phyloP scores from a whole-genome alignment of 495 filamentous ascomycete genomes.

The Amphirosellinia nigrospora region DNA sequence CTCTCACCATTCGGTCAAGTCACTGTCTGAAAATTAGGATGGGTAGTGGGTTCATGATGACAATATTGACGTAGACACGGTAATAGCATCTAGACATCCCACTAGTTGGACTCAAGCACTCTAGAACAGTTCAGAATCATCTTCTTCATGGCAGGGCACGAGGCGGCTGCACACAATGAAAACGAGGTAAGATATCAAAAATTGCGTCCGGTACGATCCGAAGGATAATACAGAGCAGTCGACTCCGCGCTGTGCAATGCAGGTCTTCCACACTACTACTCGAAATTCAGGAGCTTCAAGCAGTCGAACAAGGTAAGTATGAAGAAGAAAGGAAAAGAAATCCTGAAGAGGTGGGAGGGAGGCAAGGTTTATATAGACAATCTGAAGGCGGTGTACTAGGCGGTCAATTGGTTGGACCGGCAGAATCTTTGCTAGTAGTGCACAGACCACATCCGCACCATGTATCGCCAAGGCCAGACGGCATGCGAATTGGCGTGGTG shows the following conservation, averaged over 20 bases:
- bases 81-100: no score
- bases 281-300: slow-evolving; percentile 66
- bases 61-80: no score
- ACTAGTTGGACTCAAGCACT: no score
- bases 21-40: no score
- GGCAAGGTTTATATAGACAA: slow-evolving; percentile 31
- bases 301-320: slow-evolving; percentile 79
- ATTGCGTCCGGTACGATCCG: slow-evolving; percentile 62
- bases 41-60: no score
- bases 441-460: neutral
- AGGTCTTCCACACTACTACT: slow-evolving; percentile 67
- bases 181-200: slow-evolving; percentile 37
- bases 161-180: slow-evolving; percentile 36
- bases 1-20: neutral
- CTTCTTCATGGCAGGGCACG: slow-evolving; percentile 38
- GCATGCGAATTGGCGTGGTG: no score
- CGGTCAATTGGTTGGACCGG: slow-evolving; percentile 13
- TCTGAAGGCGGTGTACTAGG: slow-evolving; percentile 24
- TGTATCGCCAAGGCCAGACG: no score
- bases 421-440: slow-evolving; percentile 1
- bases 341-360: slow-evolving; percentile 18
- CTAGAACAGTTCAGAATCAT: neutral
- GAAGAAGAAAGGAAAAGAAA: slow-evolving; percentile 59
- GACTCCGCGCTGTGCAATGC: slow-evolving; percentile 82
- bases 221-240: slow-evolving; percentile 71